phyloP scores from a whole-genome alignment of 768 basidiomycete species.

The Lactarius hengduanensis region DNA sequence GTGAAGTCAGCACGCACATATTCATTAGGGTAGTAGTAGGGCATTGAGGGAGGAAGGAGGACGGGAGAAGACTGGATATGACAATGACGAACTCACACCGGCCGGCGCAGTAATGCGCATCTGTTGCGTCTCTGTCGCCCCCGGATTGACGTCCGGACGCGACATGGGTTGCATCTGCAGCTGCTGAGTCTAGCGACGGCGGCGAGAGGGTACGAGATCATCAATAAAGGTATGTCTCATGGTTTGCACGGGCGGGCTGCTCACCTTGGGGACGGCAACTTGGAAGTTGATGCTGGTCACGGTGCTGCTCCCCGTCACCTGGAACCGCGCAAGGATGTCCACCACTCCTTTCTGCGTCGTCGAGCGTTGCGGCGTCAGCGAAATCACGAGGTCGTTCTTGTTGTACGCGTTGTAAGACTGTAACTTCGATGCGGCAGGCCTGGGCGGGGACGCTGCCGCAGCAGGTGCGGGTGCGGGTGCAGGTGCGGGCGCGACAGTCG shows the following conservation, averaged over 20 bases:
- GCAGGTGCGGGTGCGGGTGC: conserved; percentile 36
- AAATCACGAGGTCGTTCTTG: conserved; percentile 85
- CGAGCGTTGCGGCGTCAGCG: conserved; percentile 84
- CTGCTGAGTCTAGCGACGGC: conserved; percentile 75
- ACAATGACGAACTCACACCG: conserved; percentile 59
- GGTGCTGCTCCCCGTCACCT: conserved; percentile 52
- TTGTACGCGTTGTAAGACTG: conserved; percentile 87
- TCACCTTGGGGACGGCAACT: conserved; percentile 93
- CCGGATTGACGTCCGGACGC: conserved; percentile 72
- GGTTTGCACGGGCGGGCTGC: conserved; percentile 7
- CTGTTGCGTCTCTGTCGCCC: conserved; percentile 88
- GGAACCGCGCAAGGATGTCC: conserved; percentile 88
- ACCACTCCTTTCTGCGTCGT: conserved; percentile 81
- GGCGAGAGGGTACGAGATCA: background rate
- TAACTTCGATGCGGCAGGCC: conserved; percentile 50
- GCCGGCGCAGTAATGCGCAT: conserved; percentile 88
- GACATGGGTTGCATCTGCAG: conserved; percentile 99
- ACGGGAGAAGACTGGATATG: background rate
- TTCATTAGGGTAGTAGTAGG: background rate
- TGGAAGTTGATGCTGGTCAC: conserved; percentile 84
- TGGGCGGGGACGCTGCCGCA: conserved; percentile 35
- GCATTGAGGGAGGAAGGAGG: background rate
- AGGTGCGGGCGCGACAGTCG: conserved; percentile 29
- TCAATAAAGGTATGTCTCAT: background rate
- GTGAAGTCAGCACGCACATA: background rate